Conservation (phyloP, 1,139 yeast genomes). For the Sugiyamaella neomexicana region DNA sequence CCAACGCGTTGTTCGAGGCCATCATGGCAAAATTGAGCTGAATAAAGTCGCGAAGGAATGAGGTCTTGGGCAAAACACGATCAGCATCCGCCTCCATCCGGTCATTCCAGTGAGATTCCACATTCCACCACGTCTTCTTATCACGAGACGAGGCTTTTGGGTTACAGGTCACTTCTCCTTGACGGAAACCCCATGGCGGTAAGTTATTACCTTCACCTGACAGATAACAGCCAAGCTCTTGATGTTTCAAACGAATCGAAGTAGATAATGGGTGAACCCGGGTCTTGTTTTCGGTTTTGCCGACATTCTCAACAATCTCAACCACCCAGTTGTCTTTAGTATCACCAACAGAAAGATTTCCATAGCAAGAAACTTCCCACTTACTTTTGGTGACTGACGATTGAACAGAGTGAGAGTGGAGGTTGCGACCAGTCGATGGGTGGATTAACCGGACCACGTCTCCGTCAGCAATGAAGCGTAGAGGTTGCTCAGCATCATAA, state of each 20-base stretch:
- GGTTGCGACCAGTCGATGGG: slow-evolving; percentile 78
- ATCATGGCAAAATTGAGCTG: slow-evolving; percentile 96
- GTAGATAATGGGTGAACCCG: slow-evolving; percentile 85
- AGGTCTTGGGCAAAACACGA: slow-evolving; percentile 78
- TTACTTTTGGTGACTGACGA: slow-evolving; percentile 77
- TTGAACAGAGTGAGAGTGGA: slow-evolving; percentile 79
- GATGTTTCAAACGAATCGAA: slow-evolving; percentile 73
- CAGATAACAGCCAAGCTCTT: slow-evolving; percentile 75
- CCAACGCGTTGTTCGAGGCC: slow-evolving; percentile 96
- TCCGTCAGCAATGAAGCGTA: slow-evolving; percentile 68
- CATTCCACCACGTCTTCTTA: slow-evolving; percentile 97
- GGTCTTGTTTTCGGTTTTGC: slow-evolving; percentile 53
- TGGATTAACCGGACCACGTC: slow-evolving; percentile 78
- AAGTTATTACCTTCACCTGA: slow-evolving; percentile 75
- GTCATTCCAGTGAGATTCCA: slow-evolving; percentile 79
- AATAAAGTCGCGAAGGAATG: slow-evolving; percentile 83
- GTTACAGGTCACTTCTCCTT: slow-evolving; percentile 90
- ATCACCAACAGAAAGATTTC: slow-evolving; percentile 85
- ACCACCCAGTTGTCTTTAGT: slow-evolving; percentile 90
- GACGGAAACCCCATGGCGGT: slow-evolving; percentile 99
- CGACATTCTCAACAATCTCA: slow-evolving; percentile 78
- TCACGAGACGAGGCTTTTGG: slow-evolving; percentile 77
- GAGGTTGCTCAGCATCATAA: slow-evolving; percentile 51
- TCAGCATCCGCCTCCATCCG: slow-evolving; percentile 68
- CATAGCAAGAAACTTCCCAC: slow-evolving; percentile 91